Conservation (phyloP, 441 rosid genomes). For the Erysimum cheiri region DNA sequence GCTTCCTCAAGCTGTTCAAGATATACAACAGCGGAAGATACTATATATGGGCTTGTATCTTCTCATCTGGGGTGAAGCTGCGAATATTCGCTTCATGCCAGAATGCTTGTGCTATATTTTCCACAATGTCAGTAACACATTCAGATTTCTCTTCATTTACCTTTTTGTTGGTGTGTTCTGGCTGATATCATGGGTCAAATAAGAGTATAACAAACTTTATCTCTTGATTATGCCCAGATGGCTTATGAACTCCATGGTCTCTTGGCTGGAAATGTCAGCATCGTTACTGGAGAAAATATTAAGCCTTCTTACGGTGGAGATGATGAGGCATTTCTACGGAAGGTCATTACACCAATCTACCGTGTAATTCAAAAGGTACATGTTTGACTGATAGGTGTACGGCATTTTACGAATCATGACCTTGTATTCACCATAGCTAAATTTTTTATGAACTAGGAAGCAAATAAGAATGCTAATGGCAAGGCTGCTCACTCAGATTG, state of each 20-base stretch:
- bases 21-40: slow-evolving; percentile 92
- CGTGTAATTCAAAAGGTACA: slow-evolving; percentile 85
- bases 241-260: slow-evolving; percentile 98
- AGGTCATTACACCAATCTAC: slow-evolving; percentile 92
- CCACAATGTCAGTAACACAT: slow-evolving; percentile 74
- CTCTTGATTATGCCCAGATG: slow-evolving; percentile 65
- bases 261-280: slow-evolving; percentile 95
- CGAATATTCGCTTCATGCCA: slow-evolving; percentile 95
- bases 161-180: slow-evolving; percentile 10
- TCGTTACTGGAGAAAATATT: slow-evolving; percentile 97
- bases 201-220: background rate
- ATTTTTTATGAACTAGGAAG: slow-evolving; percentile 67
- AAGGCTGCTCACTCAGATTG: slow-evolving; percentile 87
- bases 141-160: slow-evolving; percentile 11
- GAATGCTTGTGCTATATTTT: slow-evolving; percentile 98
- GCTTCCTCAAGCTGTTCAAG: slow-evolving; percentile 90
- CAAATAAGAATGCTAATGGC: slow-evolving; percentile 77
- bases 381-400: slow-evolving; percentile 26
- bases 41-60: slow-evolving; percentile 97
- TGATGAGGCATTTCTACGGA: slow-evolving; percentile 94
- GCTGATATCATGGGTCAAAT: slow-evolving; percentile 21
- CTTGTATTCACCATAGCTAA: slow-evolving; percentile 40
- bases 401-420: slow-evolving; percentile 21
- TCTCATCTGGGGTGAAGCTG: slow-evolving; percentile 99
- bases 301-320: slow-evolving; percentile 99